A percentile compares a stretch with the other conserved stretches of the same genome.
phyloP scores from a whole-genome alignment of 345 rosid species.

The Brassica cretica region DNA sequence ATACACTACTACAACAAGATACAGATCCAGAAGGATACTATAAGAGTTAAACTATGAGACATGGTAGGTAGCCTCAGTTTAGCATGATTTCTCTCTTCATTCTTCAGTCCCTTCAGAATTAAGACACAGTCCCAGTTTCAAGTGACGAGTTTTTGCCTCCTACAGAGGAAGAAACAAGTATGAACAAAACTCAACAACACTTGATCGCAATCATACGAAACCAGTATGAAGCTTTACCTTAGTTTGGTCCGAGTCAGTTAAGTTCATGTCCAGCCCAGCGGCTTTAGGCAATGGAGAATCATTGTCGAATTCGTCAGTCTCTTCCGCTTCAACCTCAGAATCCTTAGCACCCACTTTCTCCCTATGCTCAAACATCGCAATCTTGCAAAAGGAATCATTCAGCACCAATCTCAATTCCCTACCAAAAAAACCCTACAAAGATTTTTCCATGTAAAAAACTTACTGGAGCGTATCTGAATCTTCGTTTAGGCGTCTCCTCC shows the following conservation, averaged over 20 bases:
- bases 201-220: neutral
- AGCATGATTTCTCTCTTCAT: conserved; percentile 24
- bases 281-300: conserved; percentile 39
- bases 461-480: conserved; percentile 90
- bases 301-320: conserved; percentile 37
- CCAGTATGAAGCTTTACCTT: conserved; percentile 12
- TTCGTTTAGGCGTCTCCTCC: conserved; percentile 71
- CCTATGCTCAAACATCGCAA: conserved; percentile 70
- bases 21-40: conserved; percentile 19
- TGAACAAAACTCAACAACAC: neutral
- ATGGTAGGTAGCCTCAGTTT: neutral
- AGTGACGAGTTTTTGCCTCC: conserved; percentile 48
- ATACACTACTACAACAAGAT: conserved; percentile 16
- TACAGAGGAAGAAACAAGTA: conserved; percentile 35
- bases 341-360: conserved; percentile 44
- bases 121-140: conserved; percentile 62
- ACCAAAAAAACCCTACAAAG: conserved; percentile 16
- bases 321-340: conserved; percentile 42
- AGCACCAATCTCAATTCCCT: conserved; percentile 5
- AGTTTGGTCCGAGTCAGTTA: conserved; percentile 35
- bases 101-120: conserved; percentile 46
- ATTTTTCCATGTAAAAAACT: conserved; percentile 15
- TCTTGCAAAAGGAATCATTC: conserved; percentile 38
- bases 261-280: conserved; percentile 40
- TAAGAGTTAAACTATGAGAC: conserved; percentile 2